phyloP scores from a whole-genome alignment of 2,329 filamentous ascomycete species.

The Pestalotiopsis sp. region DNA sequence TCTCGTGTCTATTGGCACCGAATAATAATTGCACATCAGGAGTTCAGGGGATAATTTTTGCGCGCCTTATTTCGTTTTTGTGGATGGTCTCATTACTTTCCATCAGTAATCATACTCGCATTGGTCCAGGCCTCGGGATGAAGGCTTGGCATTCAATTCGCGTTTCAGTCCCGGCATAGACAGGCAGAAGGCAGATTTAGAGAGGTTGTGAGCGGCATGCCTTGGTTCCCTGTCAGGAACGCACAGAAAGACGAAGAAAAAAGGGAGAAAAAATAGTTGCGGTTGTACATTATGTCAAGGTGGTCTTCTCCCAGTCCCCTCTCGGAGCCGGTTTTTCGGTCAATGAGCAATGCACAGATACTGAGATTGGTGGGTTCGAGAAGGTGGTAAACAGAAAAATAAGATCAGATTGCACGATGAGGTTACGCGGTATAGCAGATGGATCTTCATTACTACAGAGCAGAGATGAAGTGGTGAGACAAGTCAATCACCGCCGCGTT shows the following conservation, averaged over 20 bases:
- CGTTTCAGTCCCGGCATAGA: constrained; percentile 5
- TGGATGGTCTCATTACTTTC: neutral
- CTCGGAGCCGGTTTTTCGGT: neutral
- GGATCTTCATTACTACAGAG: neutral
- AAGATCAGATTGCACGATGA: neutral
- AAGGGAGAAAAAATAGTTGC: neutral
- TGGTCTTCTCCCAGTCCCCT: neutral
- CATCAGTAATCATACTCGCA: constrained; percentile 1
- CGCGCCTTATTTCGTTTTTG: neutral
- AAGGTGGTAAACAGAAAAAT: neutral
- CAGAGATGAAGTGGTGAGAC: neutral
- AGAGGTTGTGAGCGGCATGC: neutral
- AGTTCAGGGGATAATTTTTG: constrained; percentile 7
- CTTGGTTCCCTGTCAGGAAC: neutral
- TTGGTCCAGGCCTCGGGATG: neutral
- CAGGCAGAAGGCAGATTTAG: neutral
- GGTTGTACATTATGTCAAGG: constrained; percentile 6
- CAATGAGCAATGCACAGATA: neutral
- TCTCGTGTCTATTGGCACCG: constrained; percentile 5
- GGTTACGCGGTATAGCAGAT: neutral
- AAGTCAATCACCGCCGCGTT: neutral
- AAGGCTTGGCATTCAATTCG: neutral
- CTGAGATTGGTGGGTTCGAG: neutral
- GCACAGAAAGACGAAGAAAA: constrained; percentile 4
- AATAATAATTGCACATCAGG: constrained; percentile 16